phyloP scores from a whole-genome alignment of 345 rosid species.

The Syzygium grande region DNA sequence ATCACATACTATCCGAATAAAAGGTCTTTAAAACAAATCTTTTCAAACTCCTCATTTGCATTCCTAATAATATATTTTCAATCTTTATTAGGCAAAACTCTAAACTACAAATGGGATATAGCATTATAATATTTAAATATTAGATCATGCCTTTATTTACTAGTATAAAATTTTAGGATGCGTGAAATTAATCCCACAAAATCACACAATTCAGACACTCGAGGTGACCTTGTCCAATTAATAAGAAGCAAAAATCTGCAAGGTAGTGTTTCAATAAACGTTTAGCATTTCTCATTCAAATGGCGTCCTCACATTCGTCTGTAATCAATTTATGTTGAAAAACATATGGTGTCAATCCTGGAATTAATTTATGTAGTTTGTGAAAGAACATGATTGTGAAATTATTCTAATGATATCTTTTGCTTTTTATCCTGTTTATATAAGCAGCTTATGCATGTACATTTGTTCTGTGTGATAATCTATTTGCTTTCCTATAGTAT shows the following conservation, averaged over 20 bases:
- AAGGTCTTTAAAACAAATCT: background rate
- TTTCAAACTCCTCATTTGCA: too few relatives aligned
- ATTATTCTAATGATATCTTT: background rate
- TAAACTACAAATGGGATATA: background rate
- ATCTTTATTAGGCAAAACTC: background rate
- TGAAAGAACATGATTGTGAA: background rate
- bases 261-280: background rate
- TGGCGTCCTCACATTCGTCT: background rate
- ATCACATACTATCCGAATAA: background rate
- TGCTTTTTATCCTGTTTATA: background rate
- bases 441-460: background rate
- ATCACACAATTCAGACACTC: background rate
- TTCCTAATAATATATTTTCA: background rate
- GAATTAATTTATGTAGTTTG: background rate
- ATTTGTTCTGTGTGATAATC: background rate
- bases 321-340: background rate
- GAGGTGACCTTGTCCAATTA: background rate
- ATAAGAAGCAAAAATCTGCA: background rate
- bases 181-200: background rate
- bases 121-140: too few relatives aligned
- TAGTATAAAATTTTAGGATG: too few relatives aligned
- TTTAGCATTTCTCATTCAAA: background rate
- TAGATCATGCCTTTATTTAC: too few relatives aligned
- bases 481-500: background rate
- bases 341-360: background rate